Evolutionary conservation across 768 basidiomycete species (phyloP).

Genomic region (Agaricus blazei): DNA sequence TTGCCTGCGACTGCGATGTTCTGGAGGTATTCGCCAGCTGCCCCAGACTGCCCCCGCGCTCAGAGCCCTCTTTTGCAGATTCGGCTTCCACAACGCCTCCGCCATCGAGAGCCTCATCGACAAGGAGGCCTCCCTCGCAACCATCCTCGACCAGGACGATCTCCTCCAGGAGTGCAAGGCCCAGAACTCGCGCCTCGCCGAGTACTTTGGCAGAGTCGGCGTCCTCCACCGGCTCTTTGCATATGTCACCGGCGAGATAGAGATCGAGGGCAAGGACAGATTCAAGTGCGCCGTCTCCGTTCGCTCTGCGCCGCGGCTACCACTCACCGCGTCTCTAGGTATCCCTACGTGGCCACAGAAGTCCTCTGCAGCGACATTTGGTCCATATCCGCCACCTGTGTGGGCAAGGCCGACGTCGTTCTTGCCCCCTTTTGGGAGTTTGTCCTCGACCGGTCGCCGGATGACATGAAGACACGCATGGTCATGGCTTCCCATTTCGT

Average conservation of each 20-base stretch:
- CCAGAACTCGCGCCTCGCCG: constrained; percentile 85
- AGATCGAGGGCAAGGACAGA: constrained; percentile 68
- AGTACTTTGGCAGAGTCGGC: constrained; percentile 80
- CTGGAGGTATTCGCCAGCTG: constrained; percentile 11
- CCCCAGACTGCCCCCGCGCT: not conserved
- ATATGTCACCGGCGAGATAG: constrained; percentile 85
- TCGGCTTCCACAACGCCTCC: constrained; percentile 86
- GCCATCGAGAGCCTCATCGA: constrained; percentile 87
- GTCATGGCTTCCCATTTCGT: constrained; percentile 89
- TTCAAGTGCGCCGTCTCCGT: constrained; percentile 65
- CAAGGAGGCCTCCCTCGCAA: constrained; percentile 86
- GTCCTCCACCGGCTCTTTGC: constrained; percentile 75
- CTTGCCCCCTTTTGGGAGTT: constrained; percentile 91
- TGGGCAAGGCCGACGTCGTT: constrained; percentile 65
- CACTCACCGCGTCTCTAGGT: constrained; percentile 44
- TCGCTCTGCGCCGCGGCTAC: not conserved
- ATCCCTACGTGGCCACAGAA: constrained; percentile 90
- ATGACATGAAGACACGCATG: constrained; percentile 84
- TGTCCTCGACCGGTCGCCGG: constrained; percentile 71
- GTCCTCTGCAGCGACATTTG: constrained; percentile 95
- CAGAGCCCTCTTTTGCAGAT: constrained; percentile 40
- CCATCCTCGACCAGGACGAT: constrained; percentile 91
- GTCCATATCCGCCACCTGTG: constrained; percentile 88
- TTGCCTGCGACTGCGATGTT: constrained; percentile 8
- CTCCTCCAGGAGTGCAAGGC: constrained; percentile 93